Percentiles rank a stretch among this genome's conserved stretches.
phyloP scores from a whole-genome alignment of 1,139 yeast genomes.

The Blastobotrys petasosporus region DNA sequence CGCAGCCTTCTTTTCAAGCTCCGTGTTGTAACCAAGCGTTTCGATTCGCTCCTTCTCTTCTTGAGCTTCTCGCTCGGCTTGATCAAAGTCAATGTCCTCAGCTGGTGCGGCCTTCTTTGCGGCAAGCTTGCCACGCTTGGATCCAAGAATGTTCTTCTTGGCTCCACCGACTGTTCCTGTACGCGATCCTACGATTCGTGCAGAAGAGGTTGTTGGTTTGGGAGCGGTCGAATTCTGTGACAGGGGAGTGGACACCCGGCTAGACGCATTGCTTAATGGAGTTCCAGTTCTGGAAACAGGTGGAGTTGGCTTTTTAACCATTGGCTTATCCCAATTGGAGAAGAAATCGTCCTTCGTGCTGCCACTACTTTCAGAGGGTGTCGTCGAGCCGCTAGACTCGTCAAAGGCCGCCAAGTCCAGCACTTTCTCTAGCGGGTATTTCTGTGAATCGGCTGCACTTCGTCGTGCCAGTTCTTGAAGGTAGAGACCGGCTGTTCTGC shows the following conservation, averaged over 20 bases:
- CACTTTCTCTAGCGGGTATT: conserved; percentile 62
- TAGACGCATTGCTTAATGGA: conserved; percentile 33
- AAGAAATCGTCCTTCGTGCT: conserved; percentile 75
- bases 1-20: conserved; percentile 30
- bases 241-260: conserved; percentile 19
- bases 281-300: conserved; percentile 47
- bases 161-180: conserved; percentile 24
- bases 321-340: conserved; percentile 83
- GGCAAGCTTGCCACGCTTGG: conserved; percentile 32
- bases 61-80: conserved; percentile 80
- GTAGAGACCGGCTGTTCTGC: conserved; percentile 71
- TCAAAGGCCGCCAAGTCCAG: conserved; percentile 33
- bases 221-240: conserved; percentile 16
- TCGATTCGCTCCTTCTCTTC: conserved; percentile 72
- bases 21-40: conserved; percentile 66
- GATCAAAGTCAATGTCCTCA: conserved; percentile 83
- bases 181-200: conserved; percentile 24
- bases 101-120: conserved; percentile 41
- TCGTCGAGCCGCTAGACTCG: conserved; percentile 33
- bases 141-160: conserved; percentile 27
- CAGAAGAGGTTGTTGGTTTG: conserved; percentile 18
- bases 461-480: conserved; percentile 69
- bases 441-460: conserved; percentile 58
- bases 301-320: conserved; percentile 43
- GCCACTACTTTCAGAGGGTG: conserved; percentile 21